phyloP scores from a whole-genome alignment of 768 basidiomycete genomes.

The Auriscalpium orientale region DNA sequence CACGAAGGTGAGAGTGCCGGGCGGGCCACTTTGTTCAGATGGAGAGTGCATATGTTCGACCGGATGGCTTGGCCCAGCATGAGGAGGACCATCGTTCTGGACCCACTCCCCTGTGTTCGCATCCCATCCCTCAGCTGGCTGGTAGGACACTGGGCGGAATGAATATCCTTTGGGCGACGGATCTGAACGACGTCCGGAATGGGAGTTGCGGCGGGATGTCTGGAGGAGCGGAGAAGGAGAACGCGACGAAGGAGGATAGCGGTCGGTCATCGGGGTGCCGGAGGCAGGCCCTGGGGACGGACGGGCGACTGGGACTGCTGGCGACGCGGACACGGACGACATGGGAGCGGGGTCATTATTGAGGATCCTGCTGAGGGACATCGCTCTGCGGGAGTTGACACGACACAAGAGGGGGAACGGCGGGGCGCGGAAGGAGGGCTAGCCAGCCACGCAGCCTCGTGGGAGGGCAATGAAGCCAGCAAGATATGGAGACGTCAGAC shows the following conservation, averaged over 20 bases:
- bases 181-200: constrained; percentile 18
- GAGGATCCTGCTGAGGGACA: constrained; percentile 20
- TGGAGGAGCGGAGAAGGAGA: constrained; percentile 9
- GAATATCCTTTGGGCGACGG: constrained; percentile 27
- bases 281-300: constrained; percentile 14
- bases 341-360: constrained; percentile 43
- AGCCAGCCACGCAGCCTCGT: constrained; percentile 1
- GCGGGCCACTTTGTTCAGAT: constrained; percentile 18
- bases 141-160: constrained; percentile 32
- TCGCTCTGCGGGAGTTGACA: constrained; percentile 1
- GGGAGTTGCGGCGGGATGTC: constrained; percentile 16
- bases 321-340: constrained; percentile 23
- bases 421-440: background rate
- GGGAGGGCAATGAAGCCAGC: constrained; percentile 6
- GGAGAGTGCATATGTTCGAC: constrained; percentile 26
- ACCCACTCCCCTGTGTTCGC: constrained; percentile 29
- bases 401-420: background rate
- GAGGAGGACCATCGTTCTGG: constrained; percentile 30
- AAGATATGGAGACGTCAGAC: background rate
- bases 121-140: constrained; percentile 34
- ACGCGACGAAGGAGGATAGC: constrained; percentile 9
- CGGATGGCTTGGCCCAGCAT: constrained; percentile 28
- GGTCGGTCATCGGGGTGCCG: constrained; percentile 19
- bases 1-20: constrained; percentile 2
- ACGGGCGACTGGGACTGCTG: constrained; percentile 23